These are phyloP conservation scores for Martensiomyces pterosporus DNA, from an alignment of 192 early-diverging fungal species.

Conservation along the genomic window DNA sequence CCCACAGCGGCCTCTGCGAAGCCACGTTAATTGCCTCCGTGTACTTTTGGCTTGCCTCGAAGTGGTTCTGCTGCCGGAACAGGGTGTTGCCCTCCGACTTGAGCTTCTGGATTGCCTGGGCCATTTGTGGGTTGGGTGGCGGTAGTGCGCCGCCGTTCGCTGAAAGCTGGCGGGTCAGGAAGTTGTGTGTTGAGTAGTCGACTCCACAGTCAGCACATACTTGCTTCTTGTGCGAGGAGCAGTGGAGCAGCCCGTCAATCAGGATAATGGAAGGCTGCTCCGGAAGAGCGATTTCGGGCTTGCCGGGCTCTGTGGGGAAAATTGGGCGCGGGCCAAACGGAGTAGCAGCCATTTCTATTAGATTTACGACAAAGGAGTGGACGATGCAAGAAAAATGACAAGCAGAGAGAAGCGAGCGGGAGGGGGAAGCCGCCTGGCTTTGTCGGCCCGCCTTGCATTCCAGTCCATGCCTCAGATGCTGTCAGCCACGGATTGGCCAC, in stretches of 20 bases:
- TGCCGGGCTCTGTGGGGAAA: conserved; percentile 25
- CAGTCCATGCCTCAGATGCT: too few species aligned
- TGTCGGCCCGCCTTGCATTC: too few species aligned
- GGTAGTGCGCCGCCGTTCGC: conserved; percentile 61
- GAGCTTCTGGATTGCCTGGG: conserved; percentile 53
- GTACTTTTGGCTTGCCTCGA: conserved; percentile 81
- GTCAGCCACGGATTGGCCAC: too few species aligned
- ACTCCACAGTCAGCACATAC: conserved; percentile 58
- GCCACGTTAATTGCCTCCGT: conserved; percentile 81
- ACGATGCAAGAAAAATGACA: background rate
- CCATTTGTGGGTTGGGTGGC: conserved; percentile 61
- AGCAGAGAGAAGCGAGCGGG: too few species aligned
- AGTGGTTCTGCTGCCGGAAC: conserved; percentile 77
- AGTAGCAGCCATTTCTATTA: background rate
- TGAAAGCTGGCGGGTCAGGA: conserved; percentile 58
- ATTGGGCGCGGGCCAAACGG: conserved; percentile 42
- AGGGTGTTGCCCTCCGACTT: conserved; percentile 81
- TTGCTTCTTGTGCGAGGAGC: conserved; percentile 58
- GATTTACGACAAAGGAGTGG: background rate
- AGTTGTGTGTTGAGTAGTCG: conserved; percentile 63
- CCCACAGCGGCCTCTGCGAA: conserved; percentile 70
- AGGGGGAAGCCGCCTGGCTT: too few species aligned
- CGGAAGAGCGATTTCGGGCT: conserved; percentile 14
- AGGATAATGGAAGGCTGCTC: conserved; percentile 5
- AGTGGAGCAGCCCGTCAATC: conserved; percentile 57